Percentiles rank a stretch among this genome's conserved stretches.
phyloP scores from a whole-genome alignment of 1,284 basidiomycete species.

The Ceratobasidium papillatum region DNA sequence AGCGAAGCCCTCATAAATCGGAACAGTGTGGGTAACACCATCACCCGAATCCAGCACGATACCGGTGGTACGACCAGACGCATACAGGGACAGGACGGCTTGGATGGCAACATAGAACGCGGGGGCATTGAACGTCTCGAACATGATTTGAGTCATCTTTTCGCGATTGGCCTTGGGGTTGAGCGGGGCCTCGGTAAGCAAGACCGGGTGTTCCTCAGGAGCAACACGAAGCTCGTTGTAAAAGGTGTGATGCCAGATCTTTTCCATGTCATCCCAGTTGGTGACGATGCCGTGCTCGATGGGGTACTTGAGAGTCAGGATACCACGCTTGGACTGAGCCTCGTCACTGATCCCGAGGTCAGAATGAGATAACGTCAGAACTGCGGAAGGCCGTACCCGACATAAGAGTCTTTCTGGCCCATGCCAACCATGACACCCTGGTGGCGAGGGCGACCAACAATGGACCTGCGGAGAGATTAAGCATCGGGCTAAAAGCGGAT shows the following conservation, averaged over 20 bases:
- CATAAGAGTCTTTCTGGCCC: constrained; percentile 66
- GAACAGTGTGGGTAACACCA: constrained; percentile 73
- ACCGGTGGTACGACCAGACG: constrained; percentile 73
- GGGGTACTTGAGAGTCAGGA: constrained; percentile 82
- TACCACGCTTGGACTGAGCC: constrained; percentile 95
- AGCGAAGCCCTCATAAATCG: constrained; percentile 74
- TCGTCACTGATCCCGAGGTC: constrained; percentile 72
- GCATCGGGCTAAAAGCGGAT: not conserved
- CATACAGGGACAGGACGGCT: constrained; percentile 72
- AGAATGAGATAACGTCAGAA: not conserved
- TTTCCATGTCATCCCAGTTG: constrained; percentile 73
- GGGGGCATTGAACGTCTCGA: constrained; percentile 73
- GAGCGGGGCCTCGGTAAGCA: constrained; percentile 72
- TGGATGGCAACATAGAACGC: constrained; percentile 75
- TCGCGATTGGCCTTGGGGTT: constrained; percentile 75
- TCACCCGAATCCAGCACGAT: constrained; percentile 75
- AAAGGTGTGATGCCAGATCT: constrained; percentile 81
- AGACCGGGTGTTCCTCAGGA: constrained; percentile 76
- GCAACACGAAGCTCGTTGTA: constrained; percentile 85
- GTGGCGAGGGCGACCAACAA: constrained; percentile 71
- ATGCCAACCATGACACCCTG: constrained; percentile 71
- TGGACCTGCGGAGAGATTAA: constrained; percentile 54
- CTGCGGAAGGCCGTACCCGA: constrained; percentile 53
- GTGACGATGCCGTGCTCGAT: constrained; percentile 67
- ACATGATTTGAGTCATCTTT: constrained; percentile 77